Percentiles rank a stretch among this genome's conserved stretches.
phyloP scores from a whole-genome alignment of 257 asterid species.

The Apocynum venetum region DNA sequence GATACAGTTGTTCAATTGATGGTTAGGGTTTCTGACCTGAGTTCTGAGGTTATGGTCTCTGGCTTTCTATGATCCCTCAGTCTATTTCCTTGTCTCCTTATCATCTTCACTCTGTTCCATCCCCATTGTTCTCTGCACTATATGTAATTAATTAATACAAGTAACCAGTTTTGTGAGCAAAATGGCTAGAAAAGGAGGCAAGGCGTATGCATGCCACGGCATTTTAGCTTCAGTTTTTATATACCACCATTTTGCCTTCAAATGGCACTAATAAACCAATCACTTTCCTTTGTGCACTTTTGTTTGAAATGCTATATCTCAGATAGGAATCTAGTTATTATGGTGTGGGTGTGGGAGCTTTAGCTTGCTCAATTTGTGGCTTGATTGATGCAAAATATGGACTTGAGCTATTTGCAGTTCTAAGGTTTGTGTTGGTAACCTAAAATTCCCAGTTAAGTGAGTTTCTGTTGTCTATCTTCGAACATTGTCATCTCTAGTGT shows the following conservation, averaged over 20 bases:
- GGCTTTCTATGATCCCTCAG: too few species aligned
- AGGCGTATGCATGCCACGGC: background rate
- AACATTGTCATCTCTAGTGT: background rate
- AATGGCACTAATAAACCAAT: too few species aligned
- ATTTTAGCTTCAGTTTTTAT: background rate
- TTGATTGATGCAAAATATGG: background rate
- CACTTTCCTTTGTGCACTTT: background rate
- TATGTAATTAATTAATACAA: too few species aligned
- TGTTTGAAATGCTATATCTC: background rate
- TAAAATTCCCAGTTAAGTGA: background rate
- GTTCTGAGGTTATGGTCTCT: too few species aligned
- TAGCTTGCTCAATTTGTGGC: background rate
- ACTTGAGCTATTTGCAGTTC: background rate
- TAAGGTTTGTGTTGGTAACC: background rate
- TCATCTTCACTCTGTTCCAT: too few species aligned
- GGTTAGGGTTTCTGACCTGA: too few species aligned
- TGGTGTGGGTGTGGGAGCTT: too few species aligned
- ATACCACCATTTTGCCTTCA: background rate
- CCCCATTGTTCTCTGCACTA: background rate
- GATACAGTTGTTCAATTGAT: too few species aligned
- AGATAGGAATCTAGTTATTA: too few species aligned
- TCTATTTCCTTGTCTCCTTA: too few species aligned
- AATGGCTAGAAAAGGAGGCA: background rate
- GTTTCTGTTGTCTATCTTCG: background rate
- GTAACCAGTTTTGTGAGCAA: too few species aligned